Evolutionary conservation across 768 basidiomycete genomes (phyloP).

Genomic region (Russula griseocarnosa): DNA sequence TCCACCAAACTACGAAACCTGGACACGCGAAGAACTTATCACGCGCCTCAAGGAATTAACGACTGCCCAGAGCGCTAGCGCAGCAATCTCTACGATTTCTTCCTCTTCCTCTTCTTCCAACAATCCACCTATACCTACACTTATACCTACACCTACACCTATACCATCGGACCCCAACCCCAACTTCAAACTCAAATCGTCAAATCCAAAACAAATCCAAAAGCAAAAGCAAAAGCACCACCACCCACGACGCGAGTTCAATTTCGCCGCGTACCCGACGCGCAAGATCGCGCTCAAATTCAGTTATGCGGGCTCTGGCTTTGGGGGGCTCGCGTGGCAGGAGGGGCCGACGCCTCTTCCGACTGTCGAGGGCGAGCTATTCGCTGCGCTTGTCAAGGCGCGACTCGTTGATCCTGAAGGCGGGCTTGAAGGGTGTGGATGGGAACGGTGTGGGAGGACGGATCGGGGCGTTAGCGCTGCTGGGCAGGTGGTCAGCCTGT

Average conservation of each 20-base stretch:
- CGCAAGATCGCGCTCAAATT: constrained; percentile 94
- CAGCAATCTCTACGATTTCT: not conserved
- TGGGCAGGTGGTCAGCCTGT: constrained; percentile 89
- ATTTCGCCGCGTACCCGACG: constrained; percentile 62
- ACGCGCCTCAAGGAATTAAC: constrained; percentile 48
- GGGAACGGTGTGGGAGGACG: constrained; percentile 89
- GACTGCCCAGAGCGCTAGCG: constrained; percentile 30
- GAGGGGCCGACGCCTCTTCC: constrained; percentile 64
- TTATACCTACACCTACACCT: constrained; percentile 16
- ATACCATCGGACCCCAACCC: constrained; percentile 3
- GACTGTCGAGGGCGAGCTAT: constrained; percentile 87
- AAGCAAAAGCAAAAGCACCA: not conserved
- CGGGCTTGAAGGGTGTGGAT: constrained; percentile 83
- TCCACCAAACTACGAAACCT: constrained; percentile 44
- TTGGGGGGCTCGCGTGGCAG: constrained; percentile 87
- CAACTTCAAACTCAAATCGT: not conserved
- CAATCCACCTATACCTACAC: constrained; percentile 2
- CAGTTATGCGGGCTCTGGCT: constrained; percentile 89
- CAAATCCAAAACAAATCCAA: not conserved
- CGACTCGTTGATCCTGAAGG: constrained; percentile 68
- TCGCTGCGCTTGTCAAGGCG: constrained; percentile 72
- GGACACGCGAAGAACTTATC: constrained; percentile 69
- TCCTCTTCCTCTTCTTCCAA: not conserved
- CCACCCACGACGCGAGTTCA: constrained; percentile 44
- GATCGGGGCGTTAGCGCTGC: constrained; percentile 93